phyloP scores from a whole-genome alignment of 148 eudicot species.

The Cornus controversa region DNA sequence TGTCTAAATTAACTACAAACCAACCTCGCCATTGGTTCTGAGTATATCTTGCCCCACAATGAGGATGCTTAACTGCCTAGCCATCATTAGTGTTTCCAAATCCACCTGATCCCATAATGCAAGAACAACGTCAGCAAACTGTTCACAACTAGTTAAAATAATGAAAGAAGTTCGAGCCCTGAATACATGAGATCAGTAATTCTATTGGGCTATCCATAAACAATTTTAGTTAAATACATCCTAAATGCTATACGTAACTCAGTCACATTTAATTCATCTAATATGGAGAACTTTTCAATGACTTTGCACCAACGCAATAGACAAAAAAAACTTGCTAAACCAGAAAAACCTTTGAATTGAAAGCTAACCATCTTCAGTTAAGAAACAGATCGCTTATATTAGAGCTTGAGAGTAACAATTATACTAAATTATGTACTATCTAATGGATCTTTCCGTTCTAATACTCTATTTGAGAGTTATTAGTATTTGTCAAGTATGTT shows the following conservation, averaged over 20 bases:
- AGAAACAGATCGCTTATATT: no score
- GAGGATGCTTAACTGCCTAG: conserved; percentile 39
- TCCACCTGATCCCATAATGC: conserved; percentile 34
- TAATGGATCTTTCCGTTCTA: no score
- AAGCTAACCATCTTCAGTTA: no score
- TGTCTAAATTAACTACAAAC: not conserved
- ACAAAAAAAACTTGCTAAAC: not conserved
- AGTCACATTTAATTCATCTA: not conserved
- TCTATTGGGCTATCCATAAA: not conserved
- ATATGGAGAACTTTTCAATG: not conserved
- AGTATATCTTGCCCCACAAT: conserved; percentile 50
- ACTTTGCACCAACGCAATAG: not conserved
- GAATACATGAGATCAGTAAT: not conserved
- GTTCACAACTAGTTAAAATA: not conserved
- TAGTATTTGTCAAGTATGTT: no score
- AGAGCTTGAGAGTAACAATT: no score
- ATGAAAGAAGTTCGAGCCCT: not conserved
- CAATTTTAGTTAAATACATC: not conserved
- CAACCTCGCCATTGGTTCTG: conserved; percentile 44
- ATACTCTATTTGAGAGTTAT: no score
- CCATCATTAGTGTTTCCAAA: conserved; percentile 46
- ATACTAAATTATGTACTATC: no score
- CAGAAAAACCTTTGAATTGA: no score
- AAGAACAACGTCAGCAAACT: not conserved
- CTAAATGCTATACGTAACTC: not conserved